Percentiles rank a stretch among this genome's conserved stretches.
Evolutionary conservation across 495 filamentous ascomycete genomes (phyloP).

Genomic region (Penicillium antarcticum): DNA sequence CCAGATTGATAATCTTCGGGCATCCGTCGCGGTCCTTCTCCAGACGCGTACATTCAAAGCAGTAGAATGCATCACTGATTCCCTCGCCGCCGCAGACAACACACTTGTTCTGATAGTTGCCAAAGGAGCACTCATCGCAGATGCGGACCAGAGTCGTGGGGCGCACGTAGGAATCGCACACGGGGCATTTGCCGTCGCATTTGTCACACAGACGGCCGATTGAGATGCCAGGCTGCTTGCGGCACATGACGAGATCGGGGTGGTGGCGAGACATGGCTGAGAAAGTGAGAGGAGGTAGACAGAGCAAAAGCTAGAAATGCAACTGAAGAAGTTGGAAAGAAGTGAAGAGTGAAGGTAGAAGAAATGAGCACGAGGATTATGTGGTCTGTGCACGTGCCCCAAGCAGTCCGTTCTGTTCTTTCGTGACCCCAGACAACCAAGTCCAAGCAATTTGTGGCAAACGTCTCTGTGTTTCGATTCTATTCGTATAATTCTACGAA

Average conservation of each 20-base stretch:
- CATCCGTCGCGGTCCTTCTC: conserved; percentile 98
- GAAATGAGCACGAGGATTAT: conserved; percentile 9
- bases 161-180: conserved; percentile 98
- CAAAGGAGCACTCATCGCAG: conserved; percentile 98
- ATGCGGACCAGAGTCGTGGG: conserved; percentile 96
- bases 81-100: conserved; percentile 98
- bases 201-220: conserved; percentile 99
- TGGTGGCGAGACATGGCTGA: conserved; percentile 36
- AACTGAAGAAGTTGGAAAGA: conserved; percentile 5
- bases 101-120: conserved; percentile 99
- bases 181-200: conserved; percentile 98
- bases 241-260: conserved; percentile 97
- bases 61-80: conserved; percentile 99
- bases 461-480: too few species aligned
- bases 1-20: conserved; percentile 99
- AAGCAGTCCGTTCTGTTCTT: neutral
- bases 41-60: conserved; percentile 95
- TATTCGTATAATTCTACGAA: too few species aligned
- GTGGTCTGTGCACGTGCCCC: conserved; percentile 21
- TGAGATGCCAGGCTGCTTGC: conserved; percentile 95
- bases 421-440: neutral
- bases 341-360: conserved; percentile 4
- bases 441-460: too few species aligned
- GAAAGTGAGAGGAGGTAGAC: neutral
- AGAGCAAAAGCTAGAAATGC: neutral